Conservation (phyloP, 768 basidiomycete genomes). For the Xanthoconium stramineum region DNA sequence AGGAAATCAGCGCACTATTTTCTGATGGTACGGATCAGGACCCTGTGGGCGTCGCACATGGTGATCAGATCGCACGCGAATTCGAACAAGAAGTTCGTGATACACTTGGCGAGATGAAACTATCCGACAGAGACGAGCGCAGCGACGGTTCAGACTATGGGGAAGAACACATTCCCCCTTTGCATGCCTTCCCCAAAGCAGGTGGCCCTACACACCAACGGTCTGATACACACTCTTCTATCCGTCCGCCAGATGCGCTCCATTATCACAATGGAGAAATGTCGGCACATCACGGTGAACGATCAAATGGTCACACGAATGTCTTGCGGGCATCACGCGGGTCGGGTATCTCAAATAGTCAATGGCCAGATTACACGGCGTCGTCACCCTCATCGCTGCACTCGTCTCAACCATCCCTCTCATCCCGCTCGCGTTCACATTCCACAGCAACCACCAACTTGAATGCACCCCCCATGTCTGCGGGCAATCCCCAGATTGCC, state of each 20-base stretch:
- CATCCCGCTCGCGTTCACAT: constrained; percentile 55
- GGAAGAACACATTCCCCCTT: constrained; percentile 38
- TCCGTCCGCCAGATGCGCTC: constrained; percentile 22
- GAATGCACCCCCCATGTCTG: constrained; percentile 72
- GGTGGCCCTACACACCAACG: constrained; percentile 39
- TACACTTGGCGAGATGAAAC: constrained; percentile 45
- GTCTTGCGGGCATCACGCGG: constrained; percentile 29
- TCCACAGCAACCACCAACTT: constrained; percentile 48
- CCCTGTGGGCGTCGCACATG: constrained; percentile 31
- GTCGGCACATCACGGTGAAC: constrained; percentile 34
- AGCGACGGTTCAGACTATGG: constrained; percentile 70
- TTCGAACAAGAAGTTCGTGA: constrained; percentile 45
- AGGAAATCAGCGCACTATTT: constrained; percentile 58
- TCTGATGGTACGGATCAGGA: constrained; percentile 33
- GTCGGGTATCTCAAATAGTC: constrained; percentile 26
- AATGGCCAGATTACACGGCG: constrained; percentile 29
- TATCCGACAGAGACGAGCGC: constrained; percentile 44
- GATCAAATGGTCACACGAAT: constrained; percentile 22
- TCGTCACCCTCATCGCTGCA: constrained; percentile 48
- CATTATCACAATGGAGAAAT: constrained; percentile 28
- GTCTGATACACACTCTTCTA: constrained; percentile 47
- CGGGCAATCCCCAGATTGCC: constrained; percentile 74
- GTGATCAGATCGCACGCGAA: constrained; percentile 31
- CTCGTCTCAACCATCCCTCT: constrained; percentile 51
- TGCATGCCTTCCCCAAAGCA: constrained; percentile 41